These are phyloP conservation scores for Cryptococcus maquisensis DNA, from an alignment of 1,284 basidiomycete genomes.

Conservation along the genomic window DNA sequence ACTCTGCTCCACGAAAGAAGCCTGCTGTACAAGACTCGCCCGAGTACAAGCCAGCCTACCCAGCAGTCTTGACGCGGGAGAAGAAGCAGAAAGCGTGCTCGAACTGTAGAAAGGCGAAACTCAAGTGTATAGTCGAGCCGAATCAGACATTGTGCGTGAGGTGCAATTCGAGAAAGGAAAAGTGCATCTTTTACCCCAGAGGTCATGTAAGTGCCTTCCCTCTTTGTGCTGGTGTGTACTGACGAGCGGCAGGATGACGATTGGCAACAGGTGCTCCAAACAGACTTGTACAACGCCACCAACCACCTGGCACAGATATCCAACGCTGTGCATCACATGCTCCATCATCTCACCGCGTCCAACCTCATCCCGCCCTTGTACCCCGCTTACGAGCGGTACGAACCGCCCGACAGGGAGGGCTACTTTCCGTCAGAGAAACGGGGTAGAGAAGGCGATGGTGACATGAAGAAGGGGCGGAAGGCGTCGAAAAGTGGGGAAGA, in stretches of 20 bases:
- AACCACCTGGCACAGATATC: constrained; percentile 31
- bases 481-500: constrained; percentile 4
- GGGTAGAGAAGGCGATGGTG: constrained; percentile 27
- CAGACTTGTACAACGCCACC: constrained; percentile 32
- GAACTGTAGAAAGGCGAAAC: constrained; percentile 40
- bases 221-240: background rate
- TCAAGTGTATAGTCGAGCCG: constrained; percentile 41
- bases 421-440: background rate
- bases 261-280: constrained; percentile 37
- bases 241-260: constrained; percentile 35
- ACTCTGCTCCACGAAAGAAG: background rate
- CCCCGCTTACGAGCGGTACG: constrained; percentile 18
- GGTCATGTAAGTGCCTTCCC: constrained; percentile 28
- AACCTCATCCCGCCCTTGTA: constrained; percentile 28
- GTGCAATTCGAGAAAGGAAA: constrained; percentile 37
- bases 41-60: background rate
- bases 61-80: constrained; percentile 22
- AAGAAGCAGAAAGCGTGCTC: constrained; percentile 42
- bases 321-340: constrained; percentile 32
- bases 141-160: constrained; percentile 37
- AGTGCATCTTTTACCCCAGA: constrained; percentile 38
- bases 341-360: constrained; percentile 27
- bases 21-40: background rate
- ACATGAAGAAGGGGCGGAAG: constrained; percentile 10
- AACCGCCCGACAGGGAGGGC: constrained; percentile 33